These are phyloP conservation scores for Aspergillus viridinutans DNA, from an alignment of 2,329 filamentous ascomycete genomes.

Conservation along the genomic window DNA sequence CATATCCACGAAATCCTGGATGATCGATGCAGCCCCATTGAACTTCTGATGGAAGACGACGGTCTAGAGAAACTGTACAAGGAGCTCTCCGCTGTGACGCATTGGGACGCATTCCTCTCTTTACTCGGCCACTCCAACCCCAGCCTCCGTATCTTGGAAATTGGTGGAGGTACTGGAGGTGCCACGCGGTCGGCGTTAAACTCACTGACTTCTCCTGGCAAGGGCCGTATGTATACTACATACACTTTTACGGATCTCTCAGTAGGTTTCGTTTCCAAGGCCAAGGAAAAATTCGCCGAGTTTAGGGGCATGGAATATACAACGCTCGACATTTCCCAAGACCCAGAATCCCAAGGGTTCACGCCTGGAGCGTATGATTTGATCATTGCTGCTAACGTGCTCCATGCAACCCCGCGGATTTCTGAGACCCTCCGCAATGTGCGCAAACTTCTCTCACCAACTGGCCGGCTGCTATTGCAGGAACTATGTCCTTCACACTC, in stretches of 20 bases:
- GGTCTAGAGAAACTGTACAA: too few species aligned
- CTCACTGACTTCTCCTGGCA: not conserved
- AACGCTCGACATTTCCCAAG: constrained; percentile 20
- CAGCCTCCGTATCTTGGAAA: constrained; percentile 16
- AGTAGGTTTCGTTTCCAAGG: constrained; percentile 28
- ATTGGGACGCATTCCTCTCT: not conserved
- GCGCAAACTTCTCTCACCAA: constrained; percentile 28
- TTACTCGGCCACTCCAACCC: constrained; percentile 2
- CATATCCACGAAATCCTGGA: too few species aligned
- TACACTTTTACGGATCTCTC: constrained; percentile 22
- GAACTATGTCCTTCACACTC: too few species aligned
- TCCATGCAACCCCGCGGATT: constrained; percentile 25
- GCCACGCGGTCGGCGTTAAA: constrained; percentile 17
- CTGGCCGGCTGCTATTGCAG: constrained; percentile 41
- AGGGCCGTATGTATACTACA: not conserved
- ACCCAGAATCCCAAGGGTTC: constrained; percentile 24
- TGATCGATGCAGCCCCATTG: too few species aligned
- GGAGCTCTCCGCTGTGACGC: too few species aligned
- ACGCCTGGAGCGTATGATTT: constrained; percentile 21
- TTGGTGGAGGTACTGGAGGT: constrained; percentile 30
- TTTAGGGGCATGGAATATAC: constrained; percentile 21
- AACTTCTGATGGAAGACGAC: too few species aligned
- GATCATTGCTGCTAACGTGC: constrained; percentile 26
- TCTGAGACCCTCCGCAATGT: constrained; percentile 20
- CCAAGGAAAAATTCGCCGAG: constrained; percentile 23